Conservation (phyloP, 768 basidiomycete species). For the Auriculariales sp. region DNA sequence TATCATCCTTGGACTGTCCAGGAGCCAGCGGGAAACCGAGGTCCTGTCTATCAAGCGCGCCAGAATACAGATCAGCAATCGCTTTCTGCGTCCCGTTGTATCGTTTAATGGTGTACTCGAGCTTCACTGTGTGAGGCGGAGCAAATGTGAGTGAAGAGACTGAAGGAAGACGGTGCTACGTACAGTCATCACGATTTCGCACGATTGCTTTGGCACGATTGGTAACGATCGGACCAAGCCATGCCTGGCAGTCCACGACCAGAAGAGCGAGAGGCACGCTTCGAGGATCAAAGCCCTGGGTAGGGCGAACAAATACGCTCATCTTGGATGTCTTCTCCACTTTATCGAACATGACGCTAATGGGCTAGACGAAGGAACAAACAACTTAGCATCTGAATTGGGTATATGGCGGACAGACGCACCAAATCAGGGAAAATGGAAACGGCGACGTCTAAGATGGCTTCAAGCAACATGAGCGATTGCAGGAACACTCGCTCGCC, state of each 20-base stretch:
- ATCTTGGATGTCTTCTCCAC: not conserved
- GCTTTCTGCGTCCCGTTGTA: not conserved
- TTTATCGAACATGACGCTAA: not conserved
- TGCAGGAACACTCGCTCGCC: conserved; percentile 67
- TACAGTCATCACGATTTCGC: not conserved
- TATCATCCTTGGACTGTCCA: not conserved
- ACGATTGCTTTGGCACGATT: not conserved
- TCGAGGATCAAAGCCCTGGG: not conserved
- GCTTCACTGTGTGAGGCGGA: not conserved
- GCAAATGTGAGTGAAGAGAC: not conserved
- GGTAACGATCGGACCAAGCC: not conserved
- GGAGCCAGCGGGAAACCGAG: not conserved
- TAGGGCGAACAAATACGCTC: not conserved
- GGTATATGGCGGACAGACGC: conserved; percentile 10
- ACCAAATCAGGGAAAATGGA: conserved; percentile 54
- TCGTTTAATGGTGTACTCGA: not conserved
- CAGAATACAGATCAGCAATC: not conserved
- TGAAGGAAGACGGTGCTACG: not conserved
- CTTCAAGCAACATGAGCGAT: conserved; percentile 58
- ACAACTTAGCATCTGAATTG: not conserved
- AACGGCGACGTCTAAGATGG: conserved; percentile 40
- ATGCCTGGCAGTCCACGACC: not conserved
- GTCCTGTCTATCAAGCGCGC: not conserved
- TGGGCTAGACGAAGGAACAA: not conserved
- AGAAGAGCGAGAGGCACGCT: not conserved